Evolutionary conservation across 495 filamentous ascomycete genomes (phyloP), one percentile per base, ranked within the genome.

Genomic region (Neurospora terricola): DNA sequence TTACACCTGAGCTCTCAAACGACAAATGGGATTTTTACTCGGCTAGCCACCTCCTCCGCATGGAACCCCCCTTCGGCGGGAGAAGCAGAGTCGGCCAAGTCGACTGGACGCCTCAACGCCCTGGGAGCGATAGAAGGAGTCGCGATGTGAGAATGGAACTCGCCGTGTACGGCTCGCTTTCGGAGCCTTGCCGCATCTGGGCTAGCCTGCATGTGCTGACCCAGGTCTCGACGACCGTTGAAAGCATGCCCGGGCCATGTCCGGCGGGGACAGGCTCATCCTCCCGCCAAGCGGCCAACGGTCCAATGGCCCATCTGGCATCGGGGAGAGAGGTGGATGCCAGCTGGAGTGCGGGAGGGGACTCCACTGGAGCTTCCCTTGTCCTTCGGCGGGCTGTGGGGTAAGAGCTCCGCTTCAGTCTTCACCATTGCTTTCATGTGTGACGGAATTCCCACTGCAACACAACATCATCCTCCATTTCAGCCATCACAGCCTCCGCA

Each of bases 201-300:
- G 36, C 12, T 77, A 76, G 79, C 72, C 37, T 68, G 18, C 30
- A 54, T 37, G 42, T 70, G 62, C 70, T 73, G 66, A 34, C 38
- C 71, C 70, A 45, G 69, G 72, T 73, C 77, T 72, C 12, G 74
- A 77, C 70, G 72, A 75, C 77, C 78, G 78, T 80, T 80, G 77
- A 70, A 75, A 75, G 70, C 70, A 18, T 36, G 21, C 11, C 48
- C 38, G 70, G 39, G 42, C 39, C 70, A 71, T 48, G 70, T 54
- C 38, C 40, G 38, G 38, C 27, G 70, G 42, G 42, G 34, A 30
- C 5, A 30, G 23, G 48, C 54, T 62, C 12, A 16, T 16, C 30
- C 48, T 59, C 21, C 21, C 10, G 8, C 45, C 11, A 14, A 30
- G 11, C 5, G 48, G 5, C 23, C 48, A 59, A 30, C 48, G 12